phyloP scores from a whole-genome alignment of 2,329 filamentous ascomycete species.

The Plectosphaerella cucumerina region DNA sequence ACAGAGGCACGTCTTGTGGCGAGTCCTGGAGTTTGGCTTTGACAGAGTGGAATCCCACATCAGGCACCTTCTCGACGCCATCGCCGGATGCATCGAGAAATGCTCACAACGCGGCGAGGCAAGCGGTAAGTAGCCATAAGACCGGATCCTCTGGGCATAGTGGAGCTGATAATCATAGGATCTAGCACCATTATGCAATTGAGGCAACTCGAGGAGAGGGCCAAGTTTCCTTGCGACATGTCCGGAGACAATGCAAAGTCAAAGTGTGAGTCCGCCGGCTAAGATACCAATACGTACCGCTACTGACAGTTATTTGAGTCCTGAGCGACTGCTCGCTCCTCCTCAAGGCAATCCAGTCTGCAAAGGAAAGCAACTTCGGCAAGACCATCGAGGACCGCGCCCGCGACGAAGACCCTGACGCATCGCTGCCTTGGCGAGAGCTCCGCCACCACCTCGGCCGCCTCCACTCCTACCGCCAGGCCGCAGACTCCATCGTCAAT shows the following conservation, averaged over 20 bases:
- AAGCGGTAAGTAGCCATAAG: too few relatives aligned
- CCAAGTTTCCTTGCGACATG: background rate
- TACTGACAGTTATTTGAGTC: too few relatives aligned
- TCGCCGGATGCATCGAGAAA: too few relatives aligned
- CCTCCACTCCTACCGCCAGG: conserved; percentile 17
- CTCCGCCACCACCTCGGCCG: conserved; percentile 22
- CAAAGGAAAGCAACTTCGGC: background rate
- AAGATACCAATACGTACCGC: background rate
- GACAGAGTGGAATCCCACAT: conserved; percentile 4
- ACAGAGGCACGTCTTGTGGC: conserved; percentile 9
- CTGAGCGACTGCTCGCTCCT: conserved; percentile 11
- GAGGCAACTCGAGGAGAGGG: background rate
- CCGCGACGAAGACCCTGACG: background rate
- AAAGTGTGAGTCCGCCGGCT: background rate
- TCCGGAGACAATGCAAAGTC: background rate
- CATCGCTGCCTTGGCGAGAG: conserved; percentile 18
- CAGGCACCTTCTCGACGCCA: too few relatives aligned
- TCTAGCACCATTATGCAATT: too few relatives aligned
- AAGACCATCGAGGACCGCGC: background rate
- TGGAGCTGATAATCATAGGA: background rate
- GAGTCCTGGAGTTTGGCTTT: conserved; percentile 4
- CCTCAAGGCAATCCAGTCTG: conserved; percentile 9
- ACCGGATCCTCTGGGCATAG: too few relatives aligned
- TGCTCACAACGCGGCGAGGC: too few relatives aligned
- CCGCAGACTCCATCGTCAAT: conserved; percentile 13